A percentile compares a stretch with the other conserved stretches of the same genome.
phyloP scores from a whole-genome alignment of 176 grass and related monocot species.

The Oryza glumipatula region DNA sequence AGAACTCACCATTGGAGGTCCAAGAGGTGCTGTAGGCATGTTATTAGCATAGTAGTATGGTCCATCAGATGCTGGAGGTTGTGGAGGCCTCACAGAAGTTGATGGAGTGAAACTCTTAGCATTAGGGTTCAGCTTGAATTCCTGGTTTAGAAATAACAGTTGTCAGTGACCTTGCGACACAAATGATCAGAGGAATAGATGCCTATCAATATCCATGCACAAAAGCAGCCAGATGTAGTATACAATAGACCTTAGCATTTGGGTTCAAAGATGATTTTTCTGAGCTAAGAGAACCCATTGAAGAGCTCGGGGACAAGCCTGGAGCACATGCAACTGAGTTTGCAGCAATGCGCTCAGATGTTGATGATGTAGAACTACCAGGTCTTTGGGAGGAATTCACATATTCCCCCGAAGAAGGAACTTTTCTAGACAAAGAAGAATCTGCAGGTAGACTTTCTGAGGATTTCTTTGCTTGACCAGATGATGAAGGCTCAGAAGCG shows the following conservation, averaged over 20 bases:
- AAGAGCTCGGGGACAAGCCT: conserved; percentile 66
- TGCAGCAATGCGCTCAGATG: conserved; percentile 47
- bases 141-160: conserved; percentile 44
- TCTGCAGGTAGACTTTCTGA: conserved; percentile 27
- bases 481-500: conserved; percentile 46
- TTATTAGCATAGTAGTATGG: conserved; percentile 73
- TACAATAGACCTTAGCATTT: conserved; percentile 63
- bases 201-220: neutral
- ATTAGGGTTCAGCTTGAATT: conserved; percentile 78
- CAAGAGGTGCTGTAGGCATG: conserved; percentile 42
- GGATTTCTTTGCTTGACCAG: conserved; percentile 44
- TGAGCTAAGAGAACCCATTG: conserved; percentile 65
- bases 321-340: conserved; percentile 54
- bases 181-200: neutral
- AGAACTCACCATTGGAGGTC: conserved; percentile 57
- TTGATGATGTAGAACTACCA: conserved; percentile 56
- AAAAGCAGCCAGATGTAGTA: conserved; percentile 18
- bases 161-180: neutral
- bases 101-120: conserved; percentile 70
- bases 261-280: conserved; percentile 69
- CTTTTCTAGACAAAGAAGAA: conserved; percentile 47
- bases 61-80: conserved; percentile 57
- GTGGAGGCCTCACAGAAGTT: conserved; percentile 44
- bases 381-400: conserved; percentile 48
- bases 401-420: conserved; percentile 32